Evolutionary conservation across 169 alveolate species (phyloP), one percentile per base, ranked within the genome.

Genomic region (Cryptosporidium xiaoi): DNA sequence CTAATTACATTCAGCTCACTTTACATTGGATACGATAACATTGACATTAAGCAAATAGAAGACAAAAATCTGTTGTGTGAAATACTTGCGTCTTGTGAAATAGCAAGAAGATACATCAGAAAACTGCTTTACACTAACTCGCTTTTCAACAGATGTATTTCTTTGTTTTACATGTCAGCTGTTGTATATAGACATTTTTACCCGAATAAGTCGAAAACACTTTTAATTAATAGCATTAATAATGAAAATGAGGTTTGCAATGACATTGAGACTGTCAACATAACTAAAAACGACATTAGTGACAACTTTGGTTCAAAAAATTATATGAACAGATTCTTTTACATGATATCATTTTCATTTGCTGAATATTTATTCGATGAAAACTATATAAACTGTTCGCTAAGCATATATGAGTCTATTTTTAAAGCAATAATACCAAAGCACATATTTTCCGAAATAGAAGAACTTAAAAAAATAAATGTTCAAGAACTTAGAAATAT

Each of bases 131-230:
- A 60, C 5, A 48, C 71, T 6, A 60, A 36, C 27, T 34, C 77
- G 2, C 46, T 77, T 10, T 77, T 77, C 16, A 36, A 44, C 18
- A 77, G 87, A 56, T 44, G 77, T 20, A 44, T 77, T 15, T 34
- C 87, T 24, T 60, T 77, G 13, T 77, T 60, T 24, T 77, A 77
- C 29, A 60, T 62, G 10, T 77, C 87, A n/a, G 87, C 87, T 15
- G 71, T 77, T 40, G 44, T 77, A 18, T 77, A 77, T 40, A 56
- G 87, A 46, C 87, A 77, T n/a, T 60, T 77, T 44, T 77, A 40
- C 33, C 71, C 87, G 20, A 60, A 16, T n/a, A 27, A 27, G 33
- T 8, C 8, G 33, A 15, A 24, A 27, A 0, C 24, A 24, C 18
- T 6, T 27, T 15, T 34, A 3, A 20, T 15, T 27, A 62, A 27